phyloP scores from a whole-genome alignment of 2,329 filamentous ascomycete species.

The Stemphylium vesicarium region DNA sequence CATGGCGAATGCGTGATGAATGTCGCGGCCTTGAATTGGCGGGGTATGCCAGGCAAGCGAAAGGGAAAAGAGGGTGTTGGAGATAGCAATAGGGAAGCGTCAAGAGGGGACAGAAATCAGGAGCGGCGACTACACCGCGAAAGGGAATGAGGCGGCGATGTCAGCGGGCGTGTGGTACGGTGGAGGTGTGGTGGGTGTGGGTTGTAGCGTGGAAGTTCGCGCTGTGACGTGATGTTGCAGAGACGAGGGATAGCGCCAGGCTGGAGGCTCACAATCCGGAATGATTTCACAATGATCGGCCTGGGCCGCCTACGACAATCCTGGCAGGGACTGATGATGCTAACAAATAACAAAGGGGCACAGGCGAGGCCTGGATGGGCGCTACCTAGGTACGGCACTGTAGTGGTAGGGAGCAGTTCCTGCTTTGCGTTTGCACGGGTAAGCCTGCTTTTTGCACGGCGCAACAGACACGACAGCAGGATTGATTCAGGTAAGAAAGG shows the following conservation, averaged over 20 bases:
- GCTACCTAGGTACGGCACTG: too few relatives aligned
- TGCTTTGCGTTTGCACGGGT: slow-evolving; percentile 16
- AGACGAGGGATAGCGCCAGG: slow-evolving; percentile 25
- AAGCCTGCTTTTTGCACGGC: slow-evolving; percentile 19
- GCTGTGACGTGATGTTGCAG: slow-evolving; percentile 21
- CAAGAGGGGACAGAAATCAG: slow-evolving; percentile 10
- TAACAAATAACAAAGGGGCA: not conserved
- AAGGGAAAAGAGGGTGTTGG: slow-evolving; percentile 5
- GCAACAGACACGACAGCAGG: slow-evolving; percentile 21
- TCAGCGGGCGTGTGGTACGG: slow-evolving; percentile 18
- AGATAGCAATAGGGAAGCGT: slow-evolving; percentile 14
- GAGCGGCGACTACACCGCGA: slow-evolving; percentile 21
- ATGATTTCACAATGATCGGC: slow-evolving; percentile 26
- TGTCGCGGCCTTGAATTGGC: slow-evolving; percentile 21
- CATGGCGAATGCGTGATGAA: slow-evolving; percentile 29
- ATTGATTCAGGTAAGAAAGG: not conserved
- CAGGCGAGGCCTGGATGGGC: not conserved
- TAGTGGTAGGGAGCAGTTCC: too few relatives aligned
- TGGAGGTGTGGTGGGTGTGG: slow-evolving; percentile 25
- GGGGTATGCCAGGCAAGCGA: slow-evolving; percentile 18
- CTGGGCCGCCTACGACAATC: slow-evolving; percentile 5
- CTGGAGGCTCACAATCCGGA: slow-evolving; percentile 11
- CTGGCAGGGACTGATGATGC: not conserved
- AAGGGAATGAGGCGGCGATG: slow-evolving; percentile 19
- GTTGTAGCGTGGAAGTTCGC: slow-evolving; percentile 29